phyloP scores from a whole-genome alignment of 129 eudicot species.

The Flaveria robusta region DNA sequence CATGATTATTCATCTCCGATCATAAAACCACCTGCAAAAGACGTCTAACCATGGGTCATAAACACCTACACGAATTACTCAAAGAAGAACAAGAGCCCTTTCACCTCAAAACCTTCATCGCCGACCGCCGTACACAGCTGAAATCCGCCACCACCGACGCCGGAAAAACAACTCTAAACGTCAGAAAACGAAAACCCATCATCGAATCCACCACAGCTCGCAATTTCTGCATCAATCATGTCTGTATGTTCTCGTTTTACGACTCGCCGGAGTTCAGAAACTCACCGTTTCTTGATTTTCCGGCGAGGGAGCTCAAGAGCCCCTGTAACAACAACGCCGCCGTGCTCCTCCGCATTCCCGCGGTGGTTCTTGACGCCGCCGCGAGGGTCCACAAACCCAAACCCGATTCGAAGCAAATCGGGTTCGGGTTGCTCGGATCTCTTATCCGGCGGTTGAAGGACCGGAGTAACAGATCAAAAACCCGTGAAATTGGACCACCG shows the following conservation, averaged over 20 bases:
- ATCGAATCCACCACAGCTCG: slow-evolving; percentile 13
- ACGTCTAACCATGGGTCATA: slow-evolving; percentile 34
- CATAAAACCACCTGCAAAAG: background rate
- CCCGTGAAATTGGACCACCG: slow-evolving; percentile 36
- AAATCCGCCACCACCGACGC: slow-evolving; percentile 23
- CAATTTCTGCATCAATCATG: slow-evolving; percentile 54
- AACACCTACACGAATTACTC: slow-evolving; percentile 65
- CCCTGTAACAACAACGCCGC: slow-evolving; percentile 43
- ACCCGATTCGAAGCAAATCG: slow-evolving; percentile 27
- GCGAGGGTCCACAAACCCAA: slow-evolving; percentile 58
- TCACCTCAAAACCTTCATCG: slow-evolving; percentile 57
- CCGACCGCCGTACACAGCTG: slow-evolving; percentile 54
- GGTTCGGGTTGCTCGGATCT: slow-evolving; percentile 71
- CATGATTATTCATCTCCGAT: background rate
- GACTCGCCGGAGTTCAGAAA: slow-evolving; percentile 61
- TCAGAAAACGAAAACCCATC: slow-evolving; percentile 48
- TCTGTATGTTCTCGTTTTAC: slow-evolving; percentile 56
- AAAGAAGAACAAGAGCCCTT: slow-evolving; percentile 94
- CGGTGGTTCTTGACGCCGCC: slow-evolving; percentile 80
- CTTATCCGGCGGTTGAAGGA: slow-evolving; percentile 57
- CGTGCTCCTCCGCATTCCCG: slow-evolving; percentile 62
- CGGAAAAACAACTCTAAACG: slow-evolving; percentile 32
- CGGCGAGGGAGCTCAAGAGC: slow-evolving; percentile 37
- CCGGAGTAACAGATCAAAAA: slow-evolving; percentile 39
- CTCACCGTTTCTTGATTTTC: slow-evolving; percentile 55